Percentiles rank a stretch among this genome's conserved stretches.
These are phyloP conservation scores for Kwoniella dejecticola DNA, from an alignment of 768 basidiomycete genomes.

Conservation along the genomic window DNA sequence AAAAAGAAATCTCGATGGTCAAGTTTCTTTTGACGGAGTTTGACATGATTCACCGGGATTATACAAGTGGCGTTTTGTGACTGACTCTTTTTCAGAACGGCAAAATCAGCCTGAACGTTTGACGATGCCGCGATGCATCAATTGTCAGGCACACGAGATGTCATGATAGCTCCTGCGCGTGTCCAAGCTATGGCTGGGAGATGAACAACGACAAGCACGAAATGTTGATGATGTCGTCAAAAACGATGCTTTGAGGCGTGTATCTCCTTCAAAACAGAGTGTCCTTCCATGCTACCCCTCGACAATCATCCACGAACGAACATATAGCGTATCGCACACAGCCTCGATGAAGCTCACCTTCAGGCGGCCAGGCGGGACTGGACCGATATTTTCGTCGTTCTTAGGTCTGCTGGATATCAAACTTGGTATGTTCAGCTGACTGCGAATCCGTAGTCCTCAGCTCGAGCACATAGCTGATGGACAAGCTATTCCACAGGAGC, in stretches of 20 bases:
- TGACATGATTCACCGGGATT: neutral
- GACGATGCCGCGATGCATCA: too few species aligned
- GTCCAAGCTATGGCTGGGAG: neutral
- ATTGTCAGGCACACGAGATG: conserved; percentile 1
- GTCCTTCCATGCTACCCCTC: too few species aligned
- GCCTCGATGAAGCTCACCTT: conserved; percentile 34
- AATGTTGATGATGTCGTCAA: neutral
- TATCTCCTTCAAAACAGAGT: too few species aligned
- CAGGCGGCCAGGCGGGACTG: conserved; percentile 24
- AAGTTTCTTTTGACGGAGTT: conserved; percentile 12
- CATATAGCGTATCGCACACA: too few species aligned
- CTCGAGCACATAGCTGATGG: neutral
- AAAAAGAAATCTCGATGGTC: conserved; percentile 7
- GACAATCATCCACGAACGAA: too few species aligned
- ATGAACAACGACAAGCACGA: neutral
- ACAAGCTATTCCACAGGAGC: conserved; percentile 61
- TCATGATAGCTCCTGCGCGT: neutral
- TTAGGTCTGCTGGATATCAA: conserved; percentile 88
- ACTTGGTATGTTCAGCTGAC: conserved; percentile 61
- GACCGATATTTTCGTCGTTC: conserved; percentile 63
- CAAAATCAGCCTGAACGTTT: neutral
- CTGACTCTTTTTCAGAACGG: neutral
- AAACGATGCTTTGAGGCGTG: too few species aligned
- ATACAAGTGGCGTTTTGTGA: neutral
- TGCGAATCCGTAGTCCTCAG: neutral